Conservation (phyloP, 768 basidiomycete species). For the Chalciporus sphaerocephalus region DNA sequence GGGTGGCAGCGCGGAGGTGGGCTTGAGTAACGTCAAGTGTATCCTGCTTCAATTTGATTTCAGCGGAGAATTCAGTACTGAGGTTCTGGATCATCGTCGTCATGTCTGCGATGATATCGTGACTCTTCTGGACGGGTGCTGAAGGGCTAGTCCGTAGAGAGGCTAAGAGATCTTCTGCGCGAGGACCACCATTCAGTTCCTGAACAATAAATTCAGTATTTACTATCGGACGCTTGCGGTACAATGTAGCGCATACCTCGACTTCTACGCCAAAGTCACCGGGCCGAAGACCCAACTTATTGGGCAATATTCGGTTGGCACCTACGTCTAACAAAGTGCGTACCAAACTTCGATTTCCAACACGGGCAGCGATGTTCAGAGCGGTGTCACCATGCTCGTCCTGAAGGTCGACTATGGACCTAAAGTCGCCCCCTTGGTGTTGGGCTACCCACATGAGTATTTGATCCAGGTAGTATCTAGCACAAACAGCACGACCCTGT, state of each 20-base stretch:
- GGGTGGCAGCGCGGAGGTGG: slow-evolving; percentile 84
- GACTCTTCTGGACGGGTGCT: slow-evolving; percentile 79
- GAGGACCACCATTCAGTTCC: slow-evolving; percentile 67
- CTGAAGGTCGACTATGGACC: slow-evolving; percentile 80
- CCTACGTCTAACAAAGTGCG: slow-evolving; percentile 86
- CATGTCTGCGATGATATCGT: slow-evolving; percentile 85
- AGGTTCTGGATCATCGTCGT: slow-evolving; percentile 78
- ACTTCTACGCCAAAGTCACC: slow-evolving; percentile 94
- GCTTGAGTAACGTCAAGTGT: slow-evolving; percentile 82
- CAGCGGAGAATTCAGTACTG: slow-evolving; percentile 71
- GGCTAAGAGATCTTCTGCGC: slow-evolving; percentile 77
- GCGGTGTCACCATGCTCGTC: slow-evolving; percentile 96
- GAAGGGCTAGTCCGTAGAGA: slow-evolving; percentile 70
- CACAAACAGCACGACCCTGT: slow-evolving; percentile 77
- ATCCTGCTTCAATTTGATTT: slow-evolving; percentile 85
- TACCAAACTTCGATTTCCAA: slow-evolving; percentile 86
- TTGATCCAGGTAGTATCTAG: slow-evolving; percentile 88
- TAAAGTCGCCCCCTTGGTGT: slow-evolving; percentile 70
- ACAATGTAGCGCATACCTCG: slow-evolving; percentile 60
- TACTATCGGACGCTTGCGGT: not conserved
- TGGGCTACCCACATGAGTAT: slow-evolving; percentile 84
- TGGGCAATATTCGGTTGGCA: slow-evolving; percentile 82
- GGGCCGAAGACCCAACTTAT: slow-evolving; percentile 90
- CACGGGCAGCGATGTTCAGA: slow-evolving; percentile 89
- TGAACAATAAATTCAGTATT: slow-evolving; percentile 23